Percentiles rank a stretch among this genome's conserved stretches.
Evolutionary conservation across 106 monocot genomes (phyloP).

Genomic region (Narthecium ossifragum): DNA sequence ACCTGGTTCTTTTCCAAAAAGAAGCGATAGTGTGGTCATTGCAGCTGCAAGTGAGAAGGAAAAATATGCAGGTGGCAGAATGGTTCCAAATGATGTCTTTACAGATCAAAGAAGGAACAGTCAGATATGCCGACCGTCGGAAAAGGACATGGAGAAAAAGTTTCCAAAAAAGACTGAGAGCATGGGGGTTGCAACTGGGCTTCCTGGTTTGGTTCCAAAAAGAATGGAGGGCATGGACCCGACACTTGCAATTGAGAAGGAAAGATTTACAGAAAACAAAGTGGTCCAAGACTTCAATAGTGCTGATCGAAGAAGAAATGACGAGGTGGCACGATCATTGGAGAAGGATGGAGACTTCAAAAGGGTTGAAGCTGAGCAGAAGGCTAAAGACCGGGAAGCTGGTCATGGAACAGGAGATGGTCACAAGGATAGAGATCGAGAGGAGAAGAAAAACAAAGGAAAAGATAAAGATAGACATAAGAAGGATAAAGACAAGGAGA

Average conservation of each 20-base stretch:
- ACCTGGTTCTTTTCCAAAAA: neutral
- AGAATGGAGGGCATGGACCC: too few relatives aligned
- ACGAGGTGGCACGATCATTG: slow-evolving; percentile 3
- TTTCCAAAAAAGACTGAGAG: too few relatives aligned
- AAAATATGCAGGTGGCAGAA: slow-evolving; percentile 3
- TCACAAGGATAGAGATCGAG: slow-evolving; percentile 17
- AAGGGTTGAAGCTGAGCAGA: slow-evolving; percentile 23
- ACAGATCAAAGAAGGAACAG: slow-evolving; percentile 20
- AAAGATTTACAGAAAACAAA: neutral
- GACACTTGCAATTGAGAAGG: too few relatives aligned
- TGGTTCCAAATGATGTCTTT: slow-evolving; percentile 1
- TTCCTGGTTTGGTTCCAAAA: too few relatives aligned
- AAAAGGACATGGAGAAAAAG: slow-evolving; percentile 3
- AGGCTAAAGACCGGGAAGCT: slow-evolving; percentile 7
- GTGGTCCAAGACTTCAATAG: neutral
- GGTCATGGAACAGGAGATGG: slow-evolving; percentile 4
- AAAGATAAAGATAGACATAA: slow-evolving; percentile 12
- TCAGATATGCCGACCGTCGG: neutral
- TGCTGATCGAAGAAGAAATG: slow-evolving; percentile 10
- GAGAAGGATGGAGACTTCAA: slow-evolving; percentile 7
- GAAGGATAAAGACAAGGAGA: slow-evolving; percentile 18
- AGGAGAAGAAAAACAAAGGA: slow-evolving; percentile 10
- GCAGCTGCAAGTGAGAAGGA: neutral
- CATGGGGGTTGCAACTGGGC: too few relatives aligned
- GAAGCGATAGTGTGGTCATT: neutral